Percentiles rank a stretch among this genome's conserved stretches.
Conservation (phyloP, 2,329 filamentous ascomycete genomes). For the Aureobasidium subglaciale region DNA sequence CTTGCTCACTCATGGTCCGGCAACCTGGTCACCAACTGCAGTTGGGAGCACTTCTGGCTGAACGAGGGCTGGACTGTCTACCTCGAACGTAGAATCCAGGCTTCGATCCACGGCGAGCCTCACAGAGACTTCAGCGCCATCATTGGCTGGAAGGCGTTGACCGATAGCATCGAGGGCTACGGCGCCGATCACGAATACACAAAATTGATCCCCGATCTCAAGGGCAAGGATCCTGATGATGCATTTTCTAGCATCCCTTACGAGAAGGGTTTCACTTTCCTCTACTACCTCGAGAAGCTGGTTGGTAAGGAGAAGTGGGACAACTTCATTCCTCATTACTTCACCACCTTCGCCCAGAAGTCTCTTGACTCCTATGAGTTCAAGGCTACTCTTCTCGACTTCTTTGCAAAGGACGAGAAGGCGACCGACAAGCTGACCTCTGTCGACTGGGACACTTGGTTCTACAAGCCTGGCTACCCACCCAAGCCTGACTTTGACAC, state of each 20-base stretch:
- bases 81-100: slow-evolving; percentile 77
- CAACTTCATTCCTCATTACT: slow-evolving; percentile 93
- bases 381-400: slow-evolving; percentile 77
- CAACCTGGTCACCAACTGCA: slow-evolving; percentile 71
- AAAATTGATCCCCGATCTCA: slow-evolving; percentile 78
- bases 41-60: slow-evolving; percentile 70
- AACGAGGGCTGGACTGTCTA: slow-evolving; percentile 91
- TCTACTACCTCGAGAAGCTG: slow-evolving; percentile 82
- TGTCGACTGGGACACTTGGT: slow-evolving; percentile 85
- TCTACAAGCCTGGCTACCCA: slow-evolving; percentile 82
- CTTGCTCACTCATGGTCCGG: slow-evolving; percentile 75
- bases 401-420: slow-evolving; percentile 65
- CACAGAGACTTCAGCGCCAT: slow-evolving; percentile 92
- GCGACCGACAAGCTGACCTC: slow-evolving; percentile 54
- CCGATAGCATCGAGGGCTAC: slow-evolving; percentile 71
- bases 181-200: slow-evolving; percentile 87
- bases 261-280: slow-evolving; percentile 92
- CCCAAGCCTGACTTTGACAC: slow-evolving; percentile 90
- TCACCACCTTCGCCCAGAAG: slow-evolving; percentile 73
- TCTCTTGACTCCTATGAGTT: slow-evolving; percentile 93
- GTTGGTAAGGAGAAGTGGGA: slow-evolving; percentile 84
- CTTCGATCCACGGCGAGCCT: slow-evolving; percentile 69
- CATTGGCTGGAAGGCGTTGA: slow-evolving; percentile 86
- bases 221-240: slow-evolving; percentile 90
- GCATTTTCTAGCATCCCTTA: slow-evolving; percentile 90